Percentiles rank a stretch among this genome's conserved stretches.
phyloP scores from a whole-genome alignment of 441 rosid species.

The Jatropha podagrica region DNA sequence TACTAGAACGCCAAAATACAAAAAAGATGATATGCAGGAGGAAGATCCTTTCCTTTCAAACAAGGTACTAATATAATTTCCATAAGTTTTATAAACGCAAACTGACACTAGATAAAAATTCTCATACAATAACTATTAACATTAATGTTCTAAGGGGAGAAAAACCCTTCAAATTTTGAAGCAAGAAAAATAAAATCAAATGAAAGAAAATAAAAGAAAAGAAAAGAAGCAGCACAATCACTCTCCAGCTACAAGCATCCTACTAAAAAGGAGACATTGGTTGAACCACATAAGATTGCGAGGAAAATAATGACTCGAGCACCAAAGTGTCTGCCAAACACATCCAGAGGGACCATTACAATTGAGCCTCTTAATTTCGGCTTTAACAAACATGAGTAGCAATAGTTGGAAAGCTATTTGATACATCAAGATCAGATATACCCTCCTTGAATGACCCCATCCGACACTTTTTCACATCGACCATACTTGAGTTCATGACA shows the following conservation, averaged over 20 bases:
- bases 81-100: slow-evolving; percentile 33
- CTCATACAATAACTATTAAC: slow-evolving; percentile 52
- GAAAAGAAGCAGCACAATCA: slow-evolving; percentile 40
- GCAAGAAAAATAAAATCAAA: slow-evolving; percentile 6
- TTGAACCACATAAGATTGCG: slow-evolving; percentile 27
- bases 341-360: slow-evolving; percentile 23
- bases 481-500: slow-evolving; percentile 41
- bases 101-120: slow-evolving; percentile 43
- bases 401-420: slow-evolving; percentile 20
- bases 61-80: slow-evolving; percentile 33
- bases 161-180: slow-evolving; percentile 30
- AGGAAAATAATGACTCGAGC: slow-evolving; percentile 23
- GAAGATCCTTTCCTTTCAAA: slow-evolving; percentile 22
- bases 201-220: background rate
- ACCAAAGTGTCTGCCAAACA: slow-evolving; percentile 31
- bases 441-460: slow-evolving; percentile 28
- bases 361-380: slow-evolving; percentile 19
- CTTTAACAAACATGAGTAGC: slow-evolving; percentile 3
- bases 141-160: slow-evolving; percentile 19
- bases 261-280: slow-evolving; percentile 30
- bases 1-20: background rate
- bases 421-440: slow-evolving; percentile 22
- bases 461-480: slow-evolving; percentile 27
- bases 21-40: background rate
- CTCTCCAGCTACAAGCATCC: slow-evolving; percentile 51